phyloP scores from a whole-genome alignment of 148 eudicot genomes.

The Chenopodium berlandieri region DNA sequence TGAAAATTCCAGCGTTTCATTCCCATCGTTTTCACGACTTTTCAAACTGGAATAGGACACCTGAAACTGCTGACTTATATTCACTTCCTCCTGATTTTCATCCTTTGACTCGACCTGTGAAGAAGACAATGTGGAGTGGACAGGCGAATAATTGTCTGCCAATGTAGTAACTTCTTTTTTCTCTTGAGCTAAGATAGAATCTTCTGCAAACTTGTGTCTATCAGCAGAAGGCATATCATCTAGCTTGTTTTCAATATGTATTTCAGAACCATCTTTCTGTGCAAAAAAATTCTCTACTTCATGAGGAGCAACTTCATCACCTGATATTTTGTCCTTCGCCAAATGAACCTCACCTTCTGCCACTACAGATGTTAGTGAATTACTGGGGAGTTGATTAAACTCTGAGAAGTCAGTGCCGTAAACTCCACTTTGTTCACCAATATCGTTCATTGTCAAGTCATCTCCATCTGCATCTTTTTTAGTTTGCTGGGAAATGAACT shows the following conservation, averaged over 20 bases:
- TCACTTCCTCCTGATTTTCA: conserved; percentile 17
- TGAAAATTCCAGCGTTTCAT: conserved; percentile 31
- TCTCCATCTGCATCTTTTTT: conserved; percentile 6
- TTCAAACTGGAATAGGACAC: conserved; percentile 23
- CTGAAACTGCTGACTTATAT: conserved; percentile 23
- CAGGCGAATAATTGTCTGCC: conserved; percentile 19
- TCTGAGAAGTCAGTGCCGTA: conserved; percentile 2
- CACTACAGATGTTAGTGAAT: conserved; percentile 4
- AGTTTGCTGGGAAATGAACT: not conserved
- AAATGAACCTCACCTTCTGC: conserved; percentile 12
- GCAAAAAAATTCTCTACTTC: conserved; percentile 15
- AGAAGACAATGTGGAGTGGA: conserved; percentile 17
- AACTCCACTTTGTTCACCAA: conserved; percentile 9
- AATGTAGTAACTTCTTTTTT: conserved; percentile 16
- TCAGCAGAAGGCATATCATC: conserved; percentile 16
- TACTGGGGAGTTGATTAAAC: not conserved
- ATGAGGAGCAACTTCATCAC: conserved; percentile 8
- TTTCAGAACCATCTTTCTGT: conserved; percentile 18
- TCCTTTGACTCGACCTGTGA: conserved; percentile 23
- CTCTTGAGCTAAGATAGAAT: conserved; percentile 14
- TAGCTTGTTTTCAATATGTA: conserved; percentile 15
- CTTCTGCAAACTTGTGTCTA: conserved; percentile 17
- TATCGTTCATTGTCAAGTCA: conserved; percentile 3
- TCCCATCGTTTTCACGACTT: conserved; percentile 23
- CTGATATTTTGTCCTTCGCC: conserved; percentile 12